Base-by-base conservation (phyloP, 73 alveolate species). In the Paramecium biaurelia region DNA sequence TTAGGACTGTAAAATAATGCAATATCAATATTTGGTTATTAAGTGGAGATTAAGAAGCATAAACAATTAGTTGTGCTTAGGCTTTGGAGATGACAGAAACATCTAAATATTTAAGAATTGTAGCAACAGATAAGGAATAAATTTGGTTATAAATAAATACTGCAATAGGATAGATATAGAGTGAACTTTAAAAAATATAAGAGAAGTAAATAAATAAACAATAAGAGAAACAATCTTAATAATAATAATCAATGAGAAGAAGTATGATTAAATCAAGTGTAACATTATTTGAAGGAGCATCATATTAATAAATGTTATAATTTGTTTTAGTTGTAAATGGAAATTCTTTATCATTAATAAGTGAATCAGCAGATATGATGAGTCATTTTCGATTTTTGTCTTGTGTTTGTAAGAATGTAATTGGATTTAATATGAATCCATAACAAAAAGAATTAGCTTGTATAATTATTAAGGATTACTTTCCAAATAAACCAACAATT, bases 21-120 rank as follows among this genome's bases (percentile, higher is more conserved):
- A 89, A 89, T 49, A 89, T 89, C 2, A 89, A 89, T 32, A 70
- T 85, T 43, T 89, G 87, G 84, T 70, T 89, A 42, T 58, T 89
- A 4, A 58, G 89, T 41, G 58, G 87, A 32, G 94, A 89, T 45
- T 45, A 70, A 23, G 79, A 79, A 47, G 90, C 90, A 43, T 41
- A 41, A 45, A 79, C 90, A 21, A 79, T 79, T 21, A 79, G 90
- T 79, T 79, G 90, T 79, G 90, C 90, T 42, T 42, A 41, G 28
- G 90, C 90, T 20, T 23, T 79, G 30, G 90, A 79, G 28, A 79
- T 79, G 45, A 72, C 72, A 42, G 90, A 23, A 12, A 37, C 42
- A 5, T 74, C 41, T 20, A 79, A 79, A 79, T 43, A 41, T 23
- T 34, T 79, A 5, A 38, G 74, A 20, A 23, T 79, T 2, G 70